Percentiles rank a stretch among this genome's conserved stretches.
Evolutionary conservation across 768 basidiomycete species (phyloP).

Genomic region (Grammothele lineata): DNA sequence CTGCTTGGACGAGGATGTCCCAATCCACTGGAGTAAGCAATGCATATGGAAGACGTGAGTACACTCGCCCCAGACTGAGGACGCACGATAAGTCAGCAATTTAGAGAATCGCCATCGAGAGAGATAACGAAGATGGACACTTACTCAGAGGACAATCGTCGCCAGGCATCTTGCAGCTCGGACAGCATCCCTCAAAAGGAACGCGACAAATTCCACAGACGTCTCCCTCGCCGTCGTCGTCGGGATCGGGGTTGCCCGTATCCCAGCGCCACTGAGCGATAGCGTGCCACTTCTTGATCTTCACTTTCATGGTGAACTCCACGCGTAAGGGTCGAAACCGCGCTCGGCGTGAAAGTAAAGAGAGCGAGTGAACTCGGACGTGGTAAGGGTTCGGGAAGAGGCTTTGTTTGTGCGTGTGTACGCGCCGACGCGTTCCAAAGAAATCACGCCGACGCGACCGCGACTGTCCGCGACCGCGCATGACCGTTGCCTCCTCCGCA

Average conservation of each 20-base stretch:
- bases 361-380: not conserved
- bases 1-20: slow-evolving; percentile 82
- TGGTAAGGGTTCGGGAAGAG: slow-evolving; percentile 2
- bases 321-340: too few species aligned
- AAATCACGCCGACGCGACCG: too few species aligned
- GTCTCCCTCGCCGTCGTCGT: slow-evolving; percentile 58
- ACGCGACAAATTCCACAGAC: slow-evolving; percentile 89
- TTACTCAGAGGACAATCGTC: slow-evolving; percentile 91
- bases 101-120: not conserved
- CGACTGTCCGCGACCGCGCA: too few species aligned
- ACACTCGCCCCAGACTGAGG: slow-evolving; percentile 93
- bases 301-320: slow-evolving; percentile 65
- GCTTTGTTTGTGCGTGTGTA: slow-evolving; percentile 18
- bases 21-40: slow-evolving; percentile 95
- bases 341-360: too few species aligned
- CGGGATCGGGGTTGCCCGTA: slow-evolving; percentile 37
- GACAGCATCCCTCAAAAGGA: slow-evolving; percentile 92
- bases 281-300: slow-evolving; percentile 80
- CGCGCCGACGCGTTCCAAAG: slow-evolving; percentile 5
- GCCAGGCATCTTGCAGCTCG: slow-evolving; percentile 93
- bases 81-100: not conserved
- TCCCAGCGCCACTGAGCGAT: slow-evolving; percentile 92
- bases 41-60: slow-evolving; percentile 99
- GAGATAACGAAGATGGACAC: slow-evolving; percentile 33
- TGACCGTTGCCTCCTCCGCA: too few species aligned